phyloP scores from a whole-genome alignment of 495 filamentous ascomycete species.

The Xylaria palmicola region DNA sequence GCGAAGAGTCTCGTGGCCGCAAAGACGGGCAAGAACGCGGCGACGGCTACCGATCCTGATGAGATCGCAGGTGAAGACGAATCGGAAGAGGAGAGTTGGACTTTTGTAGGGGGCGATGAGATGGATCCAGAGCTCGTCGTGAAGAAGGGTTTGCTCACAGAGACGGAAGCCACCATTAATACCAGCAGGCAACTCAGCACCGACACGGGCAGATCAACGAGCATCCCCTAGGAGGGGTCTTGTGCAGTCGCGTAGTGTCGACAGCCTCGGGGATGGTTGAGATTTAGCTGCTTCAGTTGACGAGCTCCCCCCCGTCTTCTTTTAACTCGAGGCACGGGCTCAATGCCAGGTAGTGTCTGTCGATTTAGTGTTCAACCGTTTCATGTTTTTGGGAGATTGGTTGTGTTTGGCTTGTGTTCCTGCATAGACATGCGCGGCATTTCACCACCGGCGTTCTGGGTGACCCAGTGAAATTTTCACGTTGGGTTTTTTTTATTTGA shows the following conservation, averaged over 20 bases:
- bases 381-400: neutral
- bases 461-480: neutral
- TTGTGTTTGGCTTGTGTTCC: neutral
- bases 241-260: conserved; percentile 9
- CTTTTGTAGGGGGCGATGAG: conserved; percentile 45
- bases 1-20: conserved; percentile 80
- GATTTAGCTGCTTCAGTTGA: neutral
- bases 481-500: neutral
- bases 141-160: conserved; percentile 29
- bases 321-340: neutral
- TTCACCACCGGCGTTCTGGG: conserved; percentile 12
- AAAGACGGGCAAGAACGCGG: conserved; percentile 48
- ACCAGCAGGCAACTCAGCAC: conserved; percentile 16
- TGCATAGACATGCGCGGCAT: conserved; percentile 14
- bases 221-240: conserved; percentile 9
- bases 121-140: conserved; percentile 32
- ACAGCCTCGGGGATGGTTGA: neutral
- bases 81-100: conserved; percentile 51
- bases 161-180: conserved; percentile 21
- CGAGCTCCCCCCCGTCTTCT: neutral
- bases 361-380: neutral
- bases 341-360: neutral
- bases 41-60: conserved; percentile 29
- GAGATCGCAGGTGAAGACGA: conserved; percentile 31
- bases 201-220: conserved; percentile 3